Conservation (phyloP, 345 rosid genomes). For the Melaleuca alternifolia region DNA sequence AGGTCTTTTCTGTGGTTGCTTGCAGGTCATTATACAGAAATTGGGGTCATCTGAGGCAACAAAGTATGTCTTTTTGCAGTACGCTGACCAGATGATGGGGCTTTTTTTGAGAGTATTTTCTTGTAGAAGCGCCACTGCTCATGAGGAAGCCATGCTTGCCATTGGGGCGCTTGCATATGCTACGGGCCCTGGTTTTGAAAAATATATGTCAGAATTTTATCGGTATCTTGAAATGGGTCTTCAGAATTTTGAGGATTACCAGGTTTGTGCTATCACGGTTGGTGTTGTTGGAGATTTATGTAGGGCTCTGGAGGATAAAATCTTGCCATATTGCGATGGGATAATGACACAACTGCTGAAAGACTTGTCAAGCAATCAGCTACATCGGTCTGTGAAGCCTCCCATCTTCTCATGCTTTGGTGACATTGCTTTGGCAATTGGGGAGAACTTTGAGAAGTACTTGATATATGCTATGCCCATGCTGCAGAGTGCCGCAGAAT, state of each 20-base stretch:
- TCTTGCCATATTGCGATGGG: constrained; percentile 35
- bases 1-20: constrained; percentile 41
- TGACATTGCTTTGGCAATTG: constrained; percentile 37
- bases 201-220: constrained; percentile 34
- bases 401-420: constrained; percentile 43
- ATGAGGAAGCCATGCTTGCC: constrained; percentile 42
- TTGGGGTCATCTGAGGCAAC: constrained; percentile 29
- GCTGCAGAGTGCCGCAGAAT: constrained; percentile 43
- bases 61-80: constrained; percentile 29
- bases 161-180: constrained; percentile 44
- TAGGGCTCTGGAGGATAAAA: constrained; percentile 37
- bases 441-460: constrained; percentile 41
- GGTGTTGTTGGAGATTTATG: constrained; percentile 44
- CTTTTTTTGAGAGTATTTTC: constrained; percentile 34
- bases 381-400: constrained; percentile 42
- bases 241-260: constrained; percentile 42
- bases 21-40: constrained; percentile 39
- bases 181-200: constrained; percentile 27
- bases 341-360: constrained; percentile 43
- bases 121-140: constrained; percentile 35
- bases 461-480: constrained; percentile 42
- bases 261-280: constrained; percentile 37
- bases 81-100: constrained; percentile 35
- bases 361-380: constrained; percentile 36
- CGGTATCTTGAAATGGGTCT: constrained; percentile 34